Base-by-base conservation (phyloP, 1,139 yeast genomes). In the Saccharomyces pastorianus region DNA sequence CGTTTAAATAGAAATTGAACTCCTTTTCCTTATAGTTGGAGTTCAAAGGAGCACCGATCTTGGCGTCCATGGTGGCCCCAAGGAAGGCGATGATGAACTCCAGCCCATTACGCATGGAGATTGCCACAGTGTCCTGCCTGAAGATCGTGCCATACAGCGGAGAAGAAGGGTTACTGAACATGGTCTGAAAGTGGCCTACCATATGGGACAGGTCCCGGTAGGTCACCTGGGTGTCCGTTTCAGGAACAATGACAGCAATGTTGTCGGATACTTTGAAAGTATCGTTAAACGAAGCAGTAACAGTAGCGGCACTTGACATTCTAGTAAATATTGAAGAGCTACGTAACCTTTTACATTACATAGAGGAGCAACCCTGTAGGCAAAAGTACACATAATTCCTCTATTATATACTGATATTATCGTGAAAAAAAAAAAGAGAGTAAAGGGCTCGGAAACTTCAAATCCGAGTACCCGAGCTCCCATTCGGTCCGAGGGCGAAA, bases 1-100 rank as follows among this genome's bases (percentile, higher is more conserved):
- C 88, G 50, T 76, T 78, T 55, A 84, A 70, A 64, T 83, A 83
- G 65, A 82, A 82, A 61, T 80, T 81, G 64, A 82, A 80, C 67
- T 84, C 89, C 38, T 71, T 62, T 61, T 79, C 77, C 63, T 78
- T 81, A 67, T 82, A 83, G 53, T 76, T 76, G 13, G 87, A 78
- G 62, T 84, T 84, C 64, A 84, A 70, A 3, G 89, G 89, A 4
- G 87, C 85, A 23, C 84, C 85, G 47, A 83, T 72, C 60, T 77
- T 73, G 0, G 81, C 77, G 27, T 80, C 76, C 59, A 78, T 75
- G 1, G 85, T 79, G 23, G 77, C 71, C 1, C 80, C 84, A 23
- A 83, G 66, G 62, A 82, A 84, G 1, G 79, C 71, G 7, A 76
- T 74, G 2, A 79, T 75, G 53, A 82, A 78, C 61, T 83, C 88